These are phyloP conservation scores for Citrullus amarus DNA, from an alignment of 306 rosid species.

Conservation along the genomic window DNA sequence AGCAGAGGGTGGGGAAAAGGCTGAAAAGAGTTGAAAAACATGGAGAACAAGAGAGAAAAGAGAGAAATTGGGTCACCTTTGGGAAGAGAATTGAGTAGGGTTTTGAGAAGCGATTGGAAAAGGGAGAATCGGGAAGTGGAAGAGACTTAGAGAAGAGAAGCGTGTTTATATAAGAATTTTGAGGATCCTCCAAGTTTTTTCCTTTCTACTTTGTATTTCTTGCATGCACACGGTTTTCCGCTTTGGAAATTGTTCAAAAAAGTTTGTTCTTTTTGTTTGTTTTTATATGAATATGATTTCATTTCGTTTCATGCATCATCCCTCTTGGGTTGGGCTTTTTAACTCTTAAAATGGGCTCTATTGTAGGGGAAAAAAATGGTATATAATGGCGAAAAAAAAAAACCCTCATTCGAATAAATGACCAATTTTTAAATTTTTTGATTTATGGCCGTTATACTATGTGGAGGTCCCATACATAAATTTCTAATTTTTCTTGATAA, in stretches of 20 bases:
- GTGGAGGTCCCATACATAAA: no score
- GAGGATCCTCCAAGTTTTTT: background rate
- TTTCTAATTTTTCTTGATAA: no score
- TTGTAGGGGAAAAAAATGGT: no score
- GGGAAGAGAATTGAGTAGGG: background rate
- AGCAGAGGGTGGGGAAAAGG: background rate
- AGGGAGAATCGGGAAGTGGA: background rate
- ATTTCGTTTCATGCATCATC: background rate
- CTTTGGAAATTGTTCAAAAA: constrained; percentile 2
- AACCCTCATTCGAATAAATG: no score
- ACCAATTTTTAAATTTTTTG: no score
- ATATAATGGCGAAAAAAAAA: no score
- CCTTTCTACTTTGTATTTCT: background rate
- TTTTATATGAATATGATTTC: background rate
- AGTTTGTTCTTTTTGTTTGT: background rate
- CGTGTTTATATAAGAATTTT: background rate
- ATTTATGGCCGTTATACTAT: no score
- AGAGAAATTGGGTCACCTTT: background rate
- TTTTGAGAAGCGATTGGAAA: background rate
- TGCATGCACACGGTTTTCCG: constrained; percentile 1
- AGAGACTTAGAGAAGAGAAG: background rate
- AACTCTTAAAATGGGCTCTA: no score
- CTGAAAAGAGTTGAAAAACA: background rate
- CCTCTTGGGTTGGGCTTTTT: background rate
- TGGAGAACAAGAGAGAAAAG: background rate